Base-by-base conservation (phyloP, 805 yeast species). In the Cyberlindnera nakhonratchasimensis region DNA sequence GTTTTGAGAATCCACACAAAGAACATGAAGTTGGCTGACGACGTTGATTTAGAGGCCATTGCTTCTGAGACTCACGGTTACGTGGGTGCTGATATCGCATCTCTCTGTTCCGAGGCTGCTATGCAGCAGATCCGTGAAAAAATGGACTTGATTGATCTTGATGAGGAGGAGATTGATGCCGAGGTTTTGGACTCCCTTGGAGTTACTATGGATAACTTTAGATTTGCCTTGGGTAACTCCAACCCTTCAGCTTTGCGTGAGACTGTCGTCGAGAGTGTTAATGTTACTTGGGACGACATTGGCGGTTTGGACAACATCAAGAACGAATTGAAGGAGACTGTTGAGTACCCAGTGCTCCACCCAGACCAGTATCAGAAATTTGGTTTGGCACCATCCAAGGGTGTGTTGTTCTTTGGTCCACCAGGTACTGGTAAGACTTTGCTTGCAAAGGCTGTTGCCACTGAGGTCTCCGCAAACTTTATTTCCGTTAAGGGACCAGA, bases 351-450 rank as follows among this genome's bases (percentile, higher is more conserved):
- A 29, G 99, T 93, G 40, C 74, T 91, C 65, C 98, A 93, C 69
- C 98, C 99, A 67, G 99, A 93, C 62, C 96, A 91, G 75, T 93
- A 88, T 71, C 86, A 95, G 68, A 95, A 93, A 73, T 93, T 93
- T 63, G 99, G 99, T 52, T 79, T 93, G 65, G 82, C 98, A 9
- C 99, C 99, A 42, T 82, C 99, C 30, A 90, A 91, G 71, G 99
- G 99, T 73, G 99, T 93, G 54, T 75, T 93, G 65, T 93, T 93
- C 76, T 93, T 86, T 66, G 99, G 99, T 57, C 99, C 99, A 40
- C 99, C 99, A 47, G 99, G 99, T 86, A 93, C 98, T 47, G 99
- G 99, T 89, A 93, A 93, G 73, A 93, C 99, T 4, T 72, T 93
- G 62, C 76, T 93, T 59, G 99, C 99, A 35, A 93, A 93, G 71